A percentile compares a stretch with the other conserved stretches of the same genome.
Evolutionary conservation across 441 rosid species (phyloP).

Genomic region (Aquilaria agallochum): DNA sequence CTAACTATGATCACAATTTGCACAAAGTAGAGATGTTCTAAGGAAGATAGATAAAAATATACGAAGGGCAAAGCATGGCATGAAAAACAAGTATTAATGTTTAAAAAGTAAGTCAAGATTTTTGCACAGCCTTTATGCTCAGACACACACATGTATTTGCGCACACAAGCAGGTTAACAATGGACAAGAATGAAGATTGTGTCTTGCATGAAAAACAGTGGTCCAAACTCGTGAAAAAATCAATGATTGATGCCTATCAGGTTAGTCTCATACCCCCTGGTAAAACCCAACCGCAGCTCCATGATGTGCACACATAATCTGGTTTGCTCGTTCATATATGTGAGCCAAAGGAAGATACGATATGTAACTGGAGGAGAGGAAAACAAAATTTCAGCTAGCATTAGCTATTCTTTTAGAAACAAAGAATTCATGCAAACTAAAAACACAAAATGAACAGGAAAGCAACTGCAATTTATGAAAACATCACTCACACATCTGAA

Average conservation of each 20-base stretch:
- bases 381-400: conserved; percentile 16
- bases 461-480: no score
- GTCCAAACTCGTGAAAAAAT: no score
- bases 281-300: conserved; percentile 98
- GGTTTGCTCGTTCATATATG: conserved; percentile 90
- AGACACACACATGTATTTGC: no score
- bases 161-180: neutral
- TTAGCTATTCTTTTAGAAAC: conserved; percentile 2
- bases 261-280: conserved; percentile 80
- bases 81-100: no score
- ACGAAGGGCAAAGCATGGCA: no score
- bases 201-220: no score
- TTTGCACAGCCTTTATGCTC: no score
- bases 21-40: no score
- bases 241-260: neutral
- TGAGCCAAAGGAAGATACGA: conserved; percentile 99
- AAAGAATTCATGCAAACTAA: conserved; percentile 10
- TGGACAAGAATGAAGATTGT: neutral
- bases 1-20: no score
- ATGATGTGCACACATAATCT: conserved; percentile 51
- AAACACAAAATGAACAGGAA: conserved; percentile 3
- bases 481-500: conserved; percentile 77
- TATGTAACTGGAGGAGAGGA: conserved; percentile 58
- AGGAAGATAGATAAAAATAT: no score
- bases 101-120: no score